Evolutionary conservation across 371 early-diverging fungal species (phyloP).

Genomic region (Coemansia sp.): DNA sequence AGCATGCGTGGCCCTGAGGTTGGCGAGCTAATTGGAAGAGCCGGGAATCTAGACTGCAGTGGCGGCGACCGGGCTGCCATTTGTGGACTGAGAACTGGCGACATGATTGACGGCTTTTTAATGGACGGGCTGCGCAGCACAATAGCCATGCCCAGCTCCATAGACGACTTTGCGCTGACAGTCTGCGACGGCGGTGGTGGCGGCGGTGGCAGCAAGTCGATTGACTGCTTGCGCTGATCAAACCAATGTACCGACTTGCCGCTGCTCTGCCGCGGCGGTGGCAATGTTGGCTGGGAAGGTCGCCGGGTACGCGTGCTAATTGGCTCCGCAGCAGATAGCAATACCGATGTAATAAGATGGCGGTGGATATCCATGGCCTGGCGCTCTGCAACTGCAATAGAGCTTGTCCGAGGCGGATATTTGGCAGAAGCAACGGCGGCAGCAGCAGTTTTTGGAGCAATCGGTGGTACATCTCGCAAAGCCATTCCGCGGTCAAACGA

Average conservation of each 20-base stretch:
- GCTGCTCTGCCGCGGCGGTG: neutral
- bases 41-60: constrained; percentile 4
- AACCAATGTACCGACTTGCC: constrained; percentile 46
- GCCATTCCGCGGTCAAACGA: constrained; percentile 47
- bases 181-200: neutral
- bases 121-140: constrained; percentile 43
- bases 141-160: constrained; percentile 41
- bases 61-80: neutral
- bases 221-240: constrained; percentile 9
- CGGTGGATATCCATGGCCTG: constrained; percentile 8
- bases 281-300: neutral
- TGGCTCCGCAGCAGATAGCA: constrained; percentile 1
- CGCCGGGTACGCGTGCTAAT: constrained; percentile 4
- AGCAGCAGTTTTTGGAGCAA: constrained; percentile 14
- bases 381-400: neutral
- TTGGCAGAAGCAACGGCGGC: neutral
- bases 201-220: neutral
- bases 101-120: constrained; percentile 16
- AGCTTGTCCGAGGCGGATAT: constrained; percentile 24
- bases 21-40: constrained; percentile 17
- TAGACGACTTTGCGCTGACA: constrained; percentile 16
- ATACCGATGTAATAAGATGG: constrained; percentile 17
- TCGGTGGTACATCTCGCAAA: constrained; percentile 24
- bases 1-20: constrained; percentile 13
- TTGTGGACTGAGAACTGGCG: constrained; percentile 10